Conservation (phyloP, 2,329 filamentous ascomycete species). For the Chaetomium globosum region DNA sequence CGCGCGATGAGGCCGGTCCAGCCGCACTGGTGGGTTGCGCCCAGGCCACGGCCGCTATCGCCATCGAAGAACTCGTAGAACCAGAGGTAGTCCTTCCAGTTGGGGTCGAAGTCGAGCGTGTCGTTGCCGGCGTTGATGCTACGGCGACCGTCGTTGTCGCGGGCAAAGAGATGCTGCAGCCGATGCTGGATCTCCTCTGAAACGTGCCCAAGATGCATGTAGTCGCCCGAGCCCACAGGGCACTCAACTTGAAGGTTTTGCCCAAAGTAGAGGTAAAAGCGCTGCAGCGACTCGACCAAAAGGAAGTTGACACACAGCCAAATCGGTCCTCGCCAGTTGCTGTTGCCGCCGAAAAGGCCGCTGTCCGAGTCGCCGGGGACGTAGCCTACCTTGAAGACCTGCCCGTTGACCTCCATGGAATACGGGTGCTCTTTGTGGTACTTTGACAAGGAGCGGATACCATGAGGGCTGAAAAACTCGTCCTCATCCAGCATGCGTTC, state of each 20-base stretch:
- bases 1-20: conserved; percentile 96
- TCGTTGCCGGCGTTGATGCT: conserved; percentile 87
- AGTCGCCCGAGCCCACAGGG: conserved; percentile 87
- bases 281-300: conserved; percentile 87
- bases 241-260: conserved; percentile 87
- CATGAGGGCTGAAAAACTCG: conserved; percentile 88
- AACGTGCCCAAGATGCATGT: conserved; percentile 93
- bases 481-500: conserved; percentile 90
- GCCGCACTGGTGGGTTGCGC: conserved; percentile 91
- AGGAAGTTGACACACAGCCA: conserved; percentile 97
- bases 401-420: conserved; percentile 93
- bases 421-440: conserved; percentile 87
- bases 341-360: conserved; percentile 93
- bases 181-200: conserved; percentile 95
- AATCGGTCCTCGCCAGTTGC: conserved; percentile 94
- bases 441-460: conserved; percentile 89
- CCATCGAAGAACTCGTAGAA: conserved; percentile 98
- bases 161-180: conserved; percentile 85
- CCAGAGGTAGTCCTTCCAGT: conserved; percentile 94
- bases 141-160: conserved; percentile 80
- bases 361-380: conserved; percentile 96
- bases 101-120: conserved; percentile 82
- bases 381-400: conserved; percentile 84
- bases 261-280: conserved; percentile 96
- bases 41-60: conserved; percentile 83